Conservation (phyloP, 176 grass and related monocot species). For the Musa beccarii region DNA sequence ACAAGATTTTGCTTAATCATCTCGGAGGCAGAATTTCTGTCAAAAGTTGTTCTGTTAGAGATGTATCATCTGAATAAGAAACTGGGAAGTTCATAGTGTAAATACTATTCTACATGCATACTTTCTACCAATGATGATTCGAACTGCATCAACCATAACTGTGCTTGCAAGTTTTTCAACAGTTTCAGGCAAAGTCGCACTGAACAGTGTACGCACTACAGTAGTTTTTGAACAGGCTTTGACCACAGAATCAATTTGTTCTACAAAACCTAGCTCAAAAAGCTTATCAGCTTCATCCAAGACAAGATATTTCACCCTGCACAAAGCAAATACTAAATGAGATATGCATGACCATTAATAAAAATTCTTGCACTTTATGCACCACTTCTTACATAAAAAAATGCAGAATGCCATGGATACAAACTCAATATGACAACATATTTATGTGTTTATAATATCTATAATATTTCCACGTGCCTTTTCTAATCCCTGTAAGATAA, state of each 20-base stretch:
- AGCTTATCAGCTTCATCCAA: constrained; percentile 97
- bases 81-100: not conserved
- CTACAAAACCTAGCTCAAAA: constrained; percentile 91
- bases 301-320: constrained; percentile 89
- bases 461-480: not conserved
- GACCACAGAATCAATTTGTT: constrained; percentile 76
- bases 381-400: not conserved
- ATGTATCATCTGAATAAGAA: constrained; percentile 4
- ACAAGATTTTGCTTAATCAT: constrained; percentile 89
- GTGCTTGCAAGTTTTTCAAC: constrained; percentile 81
- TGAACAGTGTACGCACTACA: constrained; percentile 73
- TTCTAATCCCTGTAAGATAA: not conserved
- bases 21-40: constrained; percentile 78
- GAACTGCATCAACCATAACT: constrained; percentile 92
- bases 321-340: constrained; percentile 17
- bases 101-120: constrained; percentile 22
- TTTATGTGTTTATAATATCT: not conserved
- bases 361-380: not conserved
- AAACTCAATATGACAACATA: not conserved
- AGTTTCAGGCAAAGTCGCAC: constrained; percentile 81
- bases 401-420: not conserved
- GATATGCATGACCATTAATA: not conserved
- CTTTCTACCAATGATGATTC: constrained; percentile 89
- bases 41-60: constrained; percentile 16
- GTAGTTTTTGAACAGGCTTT: constrained; percentile 83